Evolutionary conservation across 2,329 filamentous ascomycete genomes (phyloP), one percentile per base, ranked within the genome.

Genomic region (Trichophaea hybrida): DNA sequence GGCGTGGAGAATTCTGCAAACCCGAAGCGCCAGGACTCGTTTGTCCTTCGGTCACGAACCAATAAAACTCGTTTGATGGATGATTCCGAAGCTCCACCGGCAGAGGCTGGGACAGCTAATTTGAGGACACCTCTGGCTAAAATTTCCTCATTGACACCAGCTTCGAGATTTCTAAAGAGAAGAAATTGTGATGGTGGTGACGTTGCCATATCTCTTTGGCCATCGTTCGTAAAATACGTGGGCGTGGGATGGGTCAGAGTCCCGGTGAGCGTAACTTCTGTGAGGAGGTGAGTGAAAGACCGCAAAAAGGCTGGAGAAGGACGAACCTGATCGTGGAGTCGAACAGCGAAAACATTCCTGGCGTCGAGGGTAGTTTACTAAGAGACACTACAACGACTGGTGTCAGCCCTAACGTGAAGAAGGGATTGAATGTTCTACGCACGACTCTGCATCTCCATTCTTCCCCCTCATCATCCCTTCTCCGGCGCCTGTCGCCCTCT

Each of bases 1-100:
- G 88, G 75, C 0, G 81, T 85, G 67, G 81, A 83, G 69, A 90
- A 94, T 71, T 94, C 88, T 0, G 83, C 88, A 71, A 94, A 94
- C 0, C 87, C 88, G 67, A 88, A 94, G 65, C 83, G 80, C 77
- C 86, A 86, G 55, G 84, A 88, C 61, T 86, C 83, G 58, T 87
- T 79, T 3, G 78, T 84, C 61, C 76, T 77, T 49, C 82, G 78
- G 69, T 91, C 85, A 58, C 88, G 80, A 68, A 93, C 83, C 32
- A 94, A 74, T 62, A 93, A 80, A 1, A 93, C 81, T 55, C 88
- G 81, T 62, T 85, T 80, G 6, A 94, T 74, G n/a, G 86, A 88
- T 17, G 83, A 82, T 35, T 84, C 81, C 59, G 78, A 80, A 3
- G 88, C 87, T 43, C 87, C 87, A 1, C 83, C 75, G 55, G 59